Percentiles rank a stretch among this genome's conserved stretches.
Conservation (phyloP, 352 stramenopile species). For the Lagenidium giganteum region DNA sequence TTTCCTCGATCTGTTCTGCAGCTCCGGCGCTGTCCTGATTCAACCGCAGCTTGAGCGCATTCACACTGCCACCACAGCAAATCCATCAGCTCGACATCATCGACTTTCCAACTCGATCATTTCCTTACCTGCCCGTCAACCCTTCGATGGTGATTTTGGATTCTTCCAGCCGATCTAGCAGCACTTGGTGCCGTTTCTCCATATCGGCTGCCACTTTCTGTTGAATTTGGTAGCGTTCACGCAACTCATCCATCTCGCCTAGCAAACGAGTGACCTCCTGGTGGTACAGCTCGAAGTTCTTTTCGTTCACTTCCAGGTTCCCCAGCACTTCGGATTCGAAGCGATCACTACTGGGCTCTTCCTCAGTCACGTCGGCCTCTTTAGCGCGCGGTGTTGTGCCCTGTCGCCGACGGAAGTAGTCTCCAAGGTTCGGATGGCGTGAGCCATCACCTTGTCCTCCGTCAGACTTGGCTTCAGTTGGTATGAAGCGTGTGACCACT, state of each 20-base stretch:
- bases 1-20: slow-evolving; percentile 54
- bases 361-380: background rate
- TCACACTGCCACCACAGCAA: slow-evolving; percentile 29
- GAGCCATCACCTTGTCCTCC: background rate
- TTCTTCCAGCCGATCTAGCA: slow-evolving; percentile 61
- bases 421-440: background rate
- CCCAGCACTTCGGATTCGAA: slow-evolving; percentile 4
- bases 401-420: too few relatives aligned
- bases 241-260: slow-evolving; percentile 54
- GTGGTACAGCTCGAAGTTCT: slow-evolving; percentile 66
- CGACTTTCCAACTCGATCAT: too few relatives aligned
- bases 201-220: slow-evolving; percentile 67
- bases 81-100: background rate
- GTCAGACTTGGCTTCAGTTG: slow-evolving; percentile 9
- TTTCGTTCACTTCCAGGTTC: slow-evolving; percentile 41
- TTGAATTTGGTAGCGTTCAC: slow-evolving; percentile 50
- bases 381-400: too few relatives aligned
- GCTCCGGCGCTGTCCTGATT: slow-evolving; percentile 69
- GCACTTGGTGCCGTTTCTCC: slow-evolving; percentile 56
- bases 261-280: slow-evolving; percentile 62
- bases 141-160: slow-evolving; percentile 62
- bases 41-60: slow-evolving; percentile 59
- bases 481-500: slow-evolving; percentile 37
- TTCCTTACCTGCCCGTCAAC: slow-evolving; percentile 51
- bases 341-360: background rate